These are phyloP conservation scores for Hysterium pulicare DNA, from an alignment of 2,329 filamentous ascomycete genomes.

Conservation along the genomic window DNA sequence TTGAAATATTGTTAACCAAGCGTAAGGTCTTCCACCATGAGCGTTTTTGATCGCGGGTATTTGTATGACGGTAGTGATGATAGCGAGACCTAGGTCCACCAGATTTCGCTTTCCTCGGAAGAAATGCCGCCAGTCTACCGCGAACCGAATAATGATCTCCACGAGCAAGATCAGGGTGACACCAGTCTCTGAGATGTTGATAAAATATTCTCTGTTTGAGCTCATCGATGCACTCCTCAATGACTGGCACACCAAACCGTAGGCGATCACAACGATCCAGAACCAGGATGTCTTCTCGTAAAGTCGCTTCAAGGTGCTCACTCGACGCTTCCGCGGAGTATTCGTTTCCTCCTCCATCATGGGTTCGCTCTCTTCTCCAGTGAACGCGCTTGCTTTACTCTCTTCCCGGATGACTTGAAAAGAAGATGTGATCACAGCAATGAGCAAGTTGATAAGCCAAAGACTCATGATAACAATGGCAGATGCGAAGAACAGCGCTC, in stretches of 20 bases:
- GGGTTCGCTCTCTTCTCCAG: conserved; percentile 62
- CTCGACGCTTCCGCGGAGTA: conserved; percentile 38
- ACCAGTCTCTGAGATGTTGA: conserved; percentile 67
- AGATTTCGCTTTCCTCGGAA: conserved; percentile 70
- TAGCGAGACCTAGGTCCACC: conserved; percentile 73
- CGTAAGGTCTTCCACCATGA: conserved; percentile 61
- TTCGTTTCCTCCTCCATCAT: conserved; percentile 37
- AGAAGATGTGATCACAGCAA: conserved; percentile 96
- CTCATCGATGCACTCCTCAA: conserved; percentile 76
- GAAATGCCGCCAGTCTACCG: conserved; percentile 77
- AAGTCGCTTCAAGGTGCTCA: conserved; percentile 59
- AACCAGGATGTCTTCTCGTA: conserved; percentile 72
- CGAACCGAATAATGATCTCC: conserved; percentile 79
- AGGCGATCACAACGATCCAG: conserved; percentile 78
- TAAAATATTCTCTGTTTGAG: conserved; percentile 56
- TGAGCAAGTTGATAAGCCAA: conserved; percentile 91
- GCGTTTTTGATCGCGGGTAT: conserved; percentile 74
- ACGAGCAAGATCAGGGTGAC: conserved; percentile 75
- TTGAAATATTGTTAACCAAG: conserved; percentile 89
- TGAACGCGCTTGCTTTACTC: conserved; percentile 90
- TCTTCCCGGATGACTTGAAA: conserved; percentile 98
- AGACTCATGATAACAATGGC: conserved; percentile 88
- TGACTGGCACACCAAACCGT: conserved; percentile 75
- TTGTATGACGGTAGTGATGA: conserved; percentile 81
- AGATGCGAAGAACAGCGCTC: conserved; percentile 70